These are phyloP conservation scores for Puccinellia tenuiflora DNA, from an alignment of 176 grass and related monocot genomes.

Conservation along the genomic window DNA sequence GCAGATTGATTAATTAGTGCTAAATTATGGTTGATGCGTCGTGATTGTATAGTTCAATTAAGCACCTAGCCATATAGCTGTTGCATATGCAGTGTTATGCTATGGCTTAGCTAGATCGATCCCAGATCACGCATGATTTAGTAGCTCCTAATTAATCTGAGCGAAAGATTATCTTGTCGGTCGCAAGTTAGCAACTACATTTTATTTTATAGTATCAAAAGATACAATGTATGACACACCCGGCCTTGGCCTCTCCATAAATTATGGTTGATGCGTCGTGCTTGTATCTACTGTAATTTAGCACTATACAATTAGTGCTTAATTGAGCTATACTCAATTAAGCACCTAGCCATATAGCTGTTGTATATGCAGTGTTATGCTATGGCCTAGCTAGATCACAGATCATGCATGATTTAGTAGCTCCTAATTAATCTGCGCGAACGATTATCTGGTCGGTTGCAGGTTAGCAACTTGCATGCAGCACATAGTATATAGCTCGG, in stretches of 20 bases:
- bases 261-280: too few relatives aligned
- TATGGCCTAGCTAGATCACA: not conserved
- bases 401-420: not conserved
- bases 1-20: not conserved
- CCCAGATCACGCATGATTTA: not conserved
- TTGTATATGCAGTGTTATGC: too few relatives aligned
- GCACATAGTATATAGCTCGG: not conserved
- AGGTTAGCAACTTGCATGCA: not conserved
- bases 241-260: too few relatives aligned
- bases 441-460: not conserved
- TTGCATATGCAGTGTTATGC: not conserved
- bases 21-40: not conserved
- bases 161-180: not conserved
- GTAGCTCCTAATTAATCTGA: not conserved
- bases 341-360: too few relatives aligned
- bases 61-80: not conserved
- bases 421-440: not conserved
- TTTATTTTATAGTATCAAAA: too few relatives aligned
- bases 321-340: too few relatives aligned
- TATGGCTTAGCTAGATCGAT: conserved; percentile 1
- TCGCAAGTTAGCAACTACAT: not conserved
- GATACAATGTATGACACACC: too few relatives aligned
- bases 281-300: too few relatives aligned
- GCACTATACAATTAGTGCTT: too few relatives aligned
- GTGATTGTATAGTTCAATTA: not conserved